Conservation (phyloP, 306 rosid species). For the Vigna radiata region DNA sequence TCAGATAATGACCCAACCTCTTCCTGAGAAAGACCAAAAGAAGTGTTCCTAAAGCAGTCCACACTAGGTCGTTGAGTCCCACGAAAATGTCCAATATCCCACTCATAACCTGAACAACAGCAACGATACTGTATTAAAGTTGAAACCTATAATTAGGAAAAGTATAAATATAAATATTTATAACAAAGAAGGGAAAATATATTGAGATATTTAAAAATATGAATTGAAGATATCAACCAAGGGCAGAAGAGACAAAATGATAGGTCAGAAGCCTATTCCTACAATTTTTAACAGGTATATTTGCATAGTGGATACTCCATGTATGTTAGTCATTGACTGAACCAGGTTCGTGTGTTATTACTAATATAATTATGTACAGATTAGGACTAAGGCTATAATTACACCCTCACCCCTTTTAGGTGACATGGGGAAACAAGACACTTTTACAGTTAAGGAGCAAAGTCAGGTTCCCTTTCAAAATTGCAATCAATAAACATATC, state of each 20-base stretch:
- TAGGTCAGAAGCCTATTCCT: conserved; percentile 3
- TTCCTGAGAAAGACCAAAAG: conserved; percentile 73
- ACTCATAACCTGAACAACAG: conserved; percentile 82
- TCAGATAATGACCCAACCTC: conserved; percentile 65
- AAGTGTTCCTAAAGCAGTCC: conserved; percentile 94
- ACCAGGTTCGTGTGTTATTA: not conserved
- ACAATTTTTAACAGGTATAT: not conserved
- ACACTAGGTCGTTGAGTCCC: conserved; percentile 85
- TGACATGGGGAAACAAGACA: conserved; percentile 4
- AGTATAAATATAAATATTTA: not conserved
- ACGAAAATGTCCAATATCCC: conserved; percentile 91
- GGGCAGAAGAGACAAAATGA: not conserved
- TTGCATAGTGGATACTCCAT: not conserved
- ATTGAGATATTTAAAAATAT: conserved; percentile 7
- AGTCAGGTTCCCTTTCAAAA: not conserved
- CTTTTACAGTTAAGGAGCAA: not conserved
- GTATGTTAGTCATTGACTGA: not conserved
- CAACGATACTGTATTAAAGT: conserved; percentile 45
- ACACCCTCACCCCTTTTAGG: conserved; percentile 1
- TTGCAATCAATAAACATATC: not conserved
- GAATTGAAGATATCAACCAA: conserved; percentile 14
- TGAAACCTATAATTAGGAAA: conserved; percentile 41
- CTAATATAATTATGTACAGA: not conserved
- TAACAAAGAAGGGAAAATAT: conserved; percentile 7
- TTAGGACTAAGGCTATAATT: not conserved